Percentiles rank a stretch among this genome's conserved stretches.
These are phyloP conservation scores for Ilyonectria mors-panacis DNA, from an alignment of 2,329 filamentous ascomycete genomes.

Conservation along the genomic window DNA sequence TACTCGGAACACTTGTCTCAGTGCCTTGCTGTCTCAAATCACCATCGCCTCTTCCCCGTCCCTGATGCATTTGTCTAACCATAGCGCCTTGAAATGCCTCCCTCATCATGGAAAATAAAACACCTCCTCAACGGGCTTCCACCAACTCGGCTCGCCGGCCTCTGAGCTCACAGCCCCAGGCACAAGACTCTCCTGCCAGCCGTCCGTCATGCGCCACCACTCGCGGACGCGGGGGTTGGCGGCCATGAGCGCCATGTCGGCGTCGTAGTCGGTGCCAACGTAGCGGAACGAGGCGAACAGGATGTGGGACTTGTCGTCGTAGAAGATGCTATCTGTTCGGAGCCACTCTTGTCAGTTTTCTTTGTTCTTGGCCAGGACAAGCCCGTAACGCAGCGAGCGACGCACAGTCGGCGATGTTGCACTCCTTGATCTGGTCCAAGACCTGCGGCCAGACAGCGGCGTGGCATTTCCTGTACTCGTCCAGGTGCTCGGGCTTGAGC, in stretches of 20 bases:
- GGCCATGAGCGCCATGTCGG: slow-evolving; percentile 83
- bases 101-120: slow-evolving; percentile 70
- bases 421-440: slow-evolving; percentile 80
- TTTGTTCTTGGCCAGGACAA: not conserved
- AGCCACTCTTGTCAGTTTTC: not conserved
- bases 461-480: slow-evolving; percentile 82
- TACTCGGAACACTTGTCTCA: not conserved
- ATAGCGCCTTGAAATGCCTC: not conserved
- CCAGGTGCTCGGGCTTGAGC: slow-evolving; percentile 76
- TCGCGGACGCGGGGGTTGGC: slow-evolving; percentile 80
- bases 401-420: slow-evolving; percentile 81
- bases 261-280: slow-evolving; percentile 78
- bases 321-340: slow-evolving; percentile 77
- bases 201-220: slow-evolving; percentile 88
- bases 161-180: slow-evolving; percentile 72
- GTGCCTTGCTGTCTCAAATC: not conserved
- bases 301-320: slow-evolving; percentile 73
- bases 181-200: slow-evolving; percentile 77
- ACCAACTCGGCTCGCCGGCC: slow-evolving; percentile 75
- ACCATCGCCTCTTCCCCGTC: not conserved
- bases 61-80: not conserved
- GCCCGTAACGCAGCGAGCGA: not conserved
- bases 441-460: slow-evolving; percentile 84
- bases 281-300: slow-evolving; percentile 87
- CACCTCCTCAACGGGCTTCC: slow-evolving; percentile 78